These are phyloP conservation scores for Globisporangium paddicum DNA, from an alignment of 352 stramenopile genomes.

Conservation along the genomic window DNA sequence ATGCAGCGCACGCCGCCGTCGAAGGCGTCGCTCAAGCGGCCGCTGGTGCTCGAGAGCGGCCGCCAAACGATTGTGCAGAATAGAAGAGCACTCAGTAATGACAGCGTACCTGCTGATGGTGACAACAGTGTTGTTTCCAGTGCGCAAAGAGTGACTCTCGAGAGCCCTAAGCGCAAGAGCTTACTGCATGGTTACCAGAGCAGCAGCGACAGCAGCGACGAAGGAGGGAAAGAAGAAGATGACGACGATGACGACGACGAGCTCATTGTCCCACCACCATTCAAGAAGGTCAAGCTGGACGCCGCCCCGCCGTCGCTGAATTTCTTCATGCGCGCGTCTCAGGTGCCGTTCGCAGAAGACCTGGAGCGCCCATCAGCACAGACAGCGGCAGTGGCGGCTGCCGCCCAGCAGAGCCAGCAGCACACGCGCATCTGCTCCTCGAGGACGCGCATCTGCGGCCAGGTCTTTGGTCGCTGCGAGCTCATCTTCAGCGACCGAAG, in stretches of 20 bases:
- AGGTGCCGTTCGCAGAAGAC: constrained; percentile 8
- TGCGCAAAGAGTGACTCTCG: not conserved
- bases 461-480: constrained; percentile 37
- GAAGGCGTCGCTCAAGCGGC: constrained; percentile 9
- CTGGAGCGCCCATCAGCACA: not conserved
- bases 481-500: constrained; percentile 22
- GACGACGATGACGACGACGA: not conserved
- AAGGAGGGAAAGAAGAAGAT: not conserved
- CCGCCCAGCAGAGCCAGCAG: constrained; percentile 1
- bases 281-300: not conserved
- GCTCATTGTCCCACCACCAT: not conserved
- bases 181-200: not conserved
- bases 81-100: not conserved
- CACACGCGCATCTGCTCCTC: constrained; percentile 21
- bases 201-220: constrained; percentile 12
- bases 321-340: constrained; percentile 9
- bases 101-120: not conserved
- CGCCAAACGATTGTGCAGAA: not conserved
- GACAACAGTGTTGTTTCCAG: not conserved
- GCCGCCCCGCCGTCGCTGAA: not conserved
- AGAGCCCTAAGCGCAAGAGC: not conserved
- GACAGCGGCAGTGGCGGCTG: not conserved
- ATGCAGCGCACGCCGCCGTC: not conserved
- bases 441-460: constrained; percentile 30
- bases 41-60: not conserved